Evolutionary conservation across 805 yeast genomes (phyloP), one percentile per base, ranked within the genome.

Genomic region (Saturnispora bothae): DNA sequence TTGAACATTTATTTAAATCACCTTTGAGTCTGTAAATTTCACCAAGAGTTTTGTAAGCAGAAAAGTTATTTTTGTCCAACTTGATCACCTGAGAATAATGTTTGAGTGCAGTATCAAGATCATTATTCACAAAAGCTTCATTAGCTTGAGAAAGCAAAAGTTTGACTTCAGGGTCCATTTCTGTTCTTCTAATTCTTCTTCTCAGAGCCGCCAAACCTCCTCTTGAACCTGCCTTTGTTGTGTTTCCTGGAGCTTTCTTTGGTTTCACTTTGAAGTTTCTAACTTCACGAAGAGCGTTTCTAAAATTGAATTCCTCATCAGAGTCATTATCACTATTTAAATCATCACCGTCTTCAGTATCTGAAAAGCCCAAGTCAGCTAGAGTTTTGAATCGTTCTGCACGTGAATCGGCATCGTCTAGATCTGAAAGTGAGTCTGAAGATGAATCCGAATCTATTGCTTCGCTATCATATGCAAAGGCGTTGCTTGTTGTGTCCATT

Each of bases 31-130:
- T 68, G 46, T 82, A 79, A 33, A 89, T 82, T 51, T 83, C 95
- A 33, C 96, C 96, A 32, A 86, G 60, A 0, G 94, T 82, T 50
- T 82, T 79, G 64, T 88, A 88, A 0, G 96, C 96, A 32, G 82
- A 75, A 55, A 74, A 79, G 53, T 83, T 81, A 46, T 73, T 72
- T 12, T 83, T 78, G 52, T 86, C 95, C 38, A 76, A 66, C 48
- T 78, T 76, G 43, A 89, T 77, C 10, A 85, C 94, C 43, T 74
- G 83, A 47, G 66, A 61, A 57, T 70, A 88, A 35, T 69, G 53
- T 36, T 69, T 60, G 47, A 73, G 69, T 0, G 94, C 89, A 1
- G 61, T 65, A 22, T 68, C 71, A 15, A 71, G 66, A 48, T 81
- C 79, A 34, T 69, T 68, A 22, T 69, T 53, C 1, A 82, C 94